Conservation (phyloP, 345 rosid species). For the Tarenaya hassleriana region DNA sequence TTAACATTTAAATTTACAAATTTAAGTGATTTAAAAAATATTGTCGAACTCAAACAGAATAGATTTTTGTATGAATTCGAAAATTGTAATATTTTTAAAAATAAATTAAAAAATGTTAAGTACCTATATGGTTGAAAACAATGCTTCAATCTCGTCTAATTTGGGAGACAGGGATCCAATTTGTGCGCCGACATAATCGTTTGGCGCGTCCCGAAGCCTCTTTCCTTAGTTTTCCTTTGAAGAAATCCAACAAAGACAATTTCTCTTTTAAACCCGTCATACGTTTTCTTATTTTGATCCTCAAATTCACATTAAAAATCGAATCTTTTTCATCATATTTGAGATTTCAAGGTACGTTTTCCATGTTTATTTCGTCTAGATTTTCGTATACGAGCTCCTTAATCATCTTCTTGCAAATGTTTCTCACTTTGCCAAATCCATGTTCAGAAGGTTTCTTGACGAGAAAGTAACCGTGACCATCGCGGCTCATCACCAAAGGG, state of each 20-base stretch:
- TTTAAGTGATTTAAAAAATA: too few species aligned
- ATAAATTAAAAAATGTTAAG: too few species aligned
- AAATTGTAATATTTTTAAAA: too few species aligned
- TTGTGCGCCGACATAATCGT: constrained; percentile 47
- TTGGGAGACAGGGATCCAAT: constrained; percentile 39
- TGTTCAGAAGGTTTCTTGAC: constrained; percentile 12
- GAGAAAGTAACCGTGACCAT: constrained; percentile 10
- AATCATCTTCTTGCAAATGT: not conserved
- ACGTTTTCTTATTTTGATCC: not conserved
- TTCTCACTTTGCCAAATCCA: not conserved
- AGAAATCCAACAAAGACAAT: constrained; percentile 23
- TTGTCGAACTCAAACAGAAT: too few species aligned
- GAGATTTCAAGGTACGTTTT: constrained; percentile 21
- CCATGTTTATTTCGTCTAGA: too few species aligned
- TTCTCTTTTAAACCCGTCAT: constrained; percentile 2
- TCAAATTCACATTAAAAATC: constrained; percentile 3
- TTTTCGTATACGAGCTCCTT: constrained; percentile 3
- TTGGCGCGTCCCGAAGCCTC: constrained; percentile 27
- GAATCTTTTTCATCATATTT: not conserved
- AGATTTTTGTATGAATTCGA: too few species aligned
- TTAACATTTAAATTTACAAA: too few species aligned
- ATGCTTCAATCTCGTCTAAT: constrained; percentile 1
- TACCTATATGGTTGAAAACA: too few species aligned
- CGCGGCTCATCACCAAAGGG: not conserved
- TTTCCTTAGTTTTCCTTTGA: constrained; percentile 22